These are phyloP conservation scores for Tympanopsis confertula DNA, from an alignment of 2,329 filamentous ascomycete species.

Conservation along the genomic window DNA sequence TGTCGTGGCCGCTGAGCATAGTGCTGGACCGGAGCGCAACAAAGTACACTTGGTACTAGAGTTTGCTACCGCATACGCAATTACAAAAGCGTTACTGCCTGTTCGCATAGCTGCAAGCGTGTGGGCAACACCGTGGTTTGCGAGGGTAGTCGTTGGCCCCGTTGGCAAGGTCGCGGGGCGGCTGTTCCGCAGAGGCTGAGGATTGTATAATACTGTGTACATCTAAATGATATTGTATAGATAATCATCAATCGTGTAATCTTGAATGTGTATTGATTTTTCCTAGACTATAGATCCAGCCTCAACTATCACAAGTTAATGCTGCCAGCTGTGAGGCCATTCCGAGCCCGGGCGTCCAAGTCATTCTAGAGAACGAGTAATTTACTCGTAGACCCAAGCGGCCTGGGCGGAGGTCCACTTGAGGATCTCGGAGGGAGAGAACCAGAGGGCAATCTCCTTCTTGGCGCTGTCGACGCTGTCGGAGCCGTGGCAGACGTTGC, in stretches of 20 bases:
- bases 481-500: conserved; percentile 99
- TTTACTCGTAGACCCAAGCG: conserved; percentile 91
- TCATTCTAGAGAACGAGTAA: no score
- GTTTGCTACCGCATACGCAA: conserved; percentile 79
- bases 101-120: conserved; percentile 66
- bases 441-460: conserved; percentile 99
- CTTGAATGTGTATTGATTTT: no score
- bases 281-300: no score
- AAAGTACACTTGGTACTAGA: conserved; percentile 45
- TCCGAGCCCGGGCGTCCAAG: no score
- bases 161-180: conserved; percentile 23
- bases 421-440: conserved; percentile 77
- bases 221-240: no score
- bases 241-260: no score
- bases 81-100: conserved; percentile 78
- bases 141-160: conserved; percentile 46
- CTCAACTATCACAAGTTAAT: no score
- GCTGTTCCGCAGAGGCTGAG: conserved; percentile 23
- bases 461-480: conserved; percentile 97
- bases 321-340: no score
- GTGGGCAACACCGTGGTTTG: conserved; percentile 90
- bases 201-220: no score
- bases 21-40: background rate
- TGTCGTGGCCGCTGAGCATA: background rate
- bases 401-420: conserved; percentile 74